phyloP scores from a whole-genome alignment of 371 early-diverging fungal genomes.

The Saksenaea oblongispora region DNA sequence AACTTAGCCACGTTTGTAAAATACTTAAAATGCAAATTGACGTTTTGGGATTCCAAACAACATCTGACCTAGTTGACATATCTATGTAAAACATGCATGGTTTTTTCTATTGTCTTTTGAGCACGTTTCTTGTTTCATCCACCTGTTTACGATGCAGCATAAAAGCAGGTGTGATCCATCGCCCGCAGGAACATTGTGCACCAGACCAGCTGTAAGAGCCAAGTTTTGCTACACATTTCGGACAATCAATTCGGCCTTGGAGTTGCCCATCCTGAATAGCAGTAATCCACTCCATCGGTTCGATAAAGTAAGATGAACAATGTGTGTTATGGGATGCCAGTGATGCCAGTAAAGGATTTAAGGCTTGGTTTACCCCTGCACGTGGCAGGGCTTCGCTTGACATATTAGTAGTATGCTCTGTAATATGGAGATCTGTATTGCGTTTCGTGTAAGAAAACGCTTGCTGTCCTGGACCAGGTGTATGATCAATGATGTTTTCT shows the following conservation, averaged over 20 bases:
- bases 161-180: conserved; percentile 88
- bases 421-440: conserved; percentile 43
- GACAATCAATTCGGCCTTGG: conserved; percentile 81
- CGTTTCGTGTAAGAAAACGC: conserved; percentile 76
- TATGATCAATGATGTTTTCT: conserved; percentile 72
- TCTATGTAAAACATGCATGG: neutral
- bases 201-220: conserved; percentile 88
- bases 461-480: conserved; percentile 70
- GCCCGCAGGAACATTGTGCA: conserved; percentile 83
- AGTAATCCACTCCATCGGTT: conserved; percentile 86
- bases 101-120: conserved; percentile 8
- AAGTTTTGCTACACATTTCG: conserved; percentile 81
- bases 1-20: neutral
- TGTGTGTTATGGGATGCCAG: conserved; percentile 33
- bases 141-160: conserved; percentile 79
- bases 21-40: neutral
- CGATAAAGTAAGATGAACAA: conserved; percentile 83
- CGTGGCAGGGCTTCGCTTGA: conserved; percentile 4
- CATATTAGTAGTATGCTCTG: conserved; percentile 17
- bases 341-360: conserved; percentile 49
- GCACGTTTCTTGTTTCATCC: conserved; percentile 51
- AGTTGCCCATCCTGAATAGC: conserved; percentile 59
- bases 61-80: neutral
- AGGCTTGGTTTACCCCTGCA: conserved; percentile 24
- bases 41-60: neutral